Conservation (phyloP, 2,329 filamentous ascomycete genomes). For the Pseudopithomyces chartarum region DNA sequence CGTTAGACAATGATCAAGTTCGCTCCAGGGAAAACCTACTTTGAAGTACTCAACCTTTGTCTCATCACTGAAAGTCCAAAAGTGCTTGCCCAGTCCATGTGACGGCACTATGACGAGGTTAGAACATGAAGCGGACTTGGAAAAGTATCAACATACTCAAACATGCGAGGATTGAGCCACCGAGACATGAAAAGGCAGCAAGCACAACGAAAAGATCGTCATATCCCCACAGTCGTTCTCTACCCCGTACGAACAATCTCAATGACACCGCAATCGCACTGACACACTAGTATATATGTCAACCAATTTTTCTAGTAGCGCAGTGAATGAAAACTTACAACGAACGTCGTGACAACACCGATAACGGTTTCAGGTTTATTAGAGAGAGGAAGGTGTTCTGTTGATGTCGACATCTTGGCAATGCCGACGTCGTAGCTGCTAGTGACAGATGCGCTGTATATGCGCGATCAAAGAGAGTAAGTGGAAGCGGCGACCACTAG, state of each 20-base stretch:
- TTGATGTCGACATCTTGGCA: slow-evolving; percentile 20
- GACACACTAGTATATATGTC: background rate
- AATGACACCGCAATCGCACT: slow-evolving; percentile 25
- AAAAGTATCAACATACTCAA: slow-evolving; percentile 28
- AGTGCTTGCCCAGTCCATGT: slow-evolving; percentile 40
- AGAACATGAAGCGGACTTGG: background rate
- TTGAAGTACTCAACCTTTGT: slow-evolving; percentile 34
- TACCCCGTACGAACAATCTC: slow-evolving; percentile 37
- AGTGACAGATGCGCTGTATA: background rate
- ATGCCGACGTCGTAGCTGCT: background rate
- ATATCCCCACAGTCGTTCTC: slow-evolving; percentile 39
- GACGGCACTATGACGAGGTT: slow-evolving; percentile 32
- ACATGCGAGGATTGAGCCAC: slow-evolving; percentile 36
- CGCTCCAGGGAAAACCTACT: slow-evolving; percentile 15
- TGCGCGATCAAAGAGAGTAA: background rate
- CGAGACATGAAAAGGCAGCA: slow-evolving; percentile 26
- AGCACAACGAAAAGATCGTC: slow-evolving; percentile 43
- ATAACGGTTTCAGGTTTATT: slow-evolving; percentile 38
- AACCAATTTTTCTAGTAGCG: background rate
- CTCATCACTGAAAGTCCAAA: slow-evolving; percentile 26
- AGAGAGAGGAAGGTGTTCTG: slow-evolving; percentile 34
- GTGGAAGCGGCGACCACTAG: background rate
- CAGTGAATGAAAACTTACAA: slow-evolving; percentile 26
- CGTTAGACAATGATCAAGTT: background rate
- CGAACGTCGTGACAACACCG: slow-evolving; percentile 32